A percentile compares a stretch with the other conserved stretches of the same genome.
These are phyloP conservation scores for Gliomastix tumulicola DNA, from an alignment of 2,329 filamentous ascomycete species.

Conservation along the genomic window DNA sequence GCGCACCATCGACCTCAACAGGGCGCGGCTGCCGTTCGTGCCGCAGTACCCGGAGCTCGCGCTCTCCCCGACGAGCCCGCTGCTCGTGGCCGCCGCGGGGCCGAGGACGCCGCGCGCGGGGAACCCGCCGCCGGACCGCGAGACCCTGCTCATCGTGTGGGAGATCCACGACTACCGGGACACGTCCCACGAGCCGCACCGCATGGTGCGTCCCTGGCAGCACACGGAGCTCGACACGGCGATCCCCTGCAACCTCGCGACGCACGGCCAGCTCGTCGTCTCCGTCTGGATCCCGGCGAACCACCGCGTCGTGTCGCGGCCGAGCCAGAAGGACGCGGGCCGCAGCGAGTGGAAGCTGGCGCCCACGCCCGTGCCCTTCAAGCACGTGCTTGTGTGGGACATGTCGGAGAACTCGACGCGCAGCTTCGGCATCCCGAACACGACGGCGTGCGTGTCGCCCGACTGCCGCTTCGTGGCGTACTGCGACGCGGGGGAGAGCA, in stretches of 20 bases:
- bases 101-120: slow-evolving; percentile 28
- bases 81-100: slow-evolving; percentile 28
- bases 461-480: slow-evolving; percentile 33
- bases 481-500: slow-evolving; percentile 24
- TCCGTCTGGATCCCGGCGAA: slow-evolving; percentile 32
- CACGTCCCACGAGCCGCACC: slow-evolving; percentile 21
- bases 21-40: slow-evolving; percentile 24
- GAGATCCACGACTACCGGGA: slow-evolving; percentile 19
- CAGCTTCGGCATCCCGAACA: slow-evolving; percentile 30
- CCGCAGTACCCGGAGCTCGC: slow-evolving; percentile 31
- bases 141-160: slow-evolving; percentile 30
- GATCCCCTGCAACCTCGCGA: slow-evolving; percentile 24
- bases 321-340: slow-evolving; percentile 13
- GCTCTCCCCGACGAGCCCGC: slow-evolving; percentile 27
- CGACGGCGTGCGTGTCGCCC: slow-evolving; percentile 26
- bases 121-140: slow-evolving; percentile 25
- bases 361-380: slow-evolving; percentile 19
- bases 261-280: slow-evolving; percentile 27
- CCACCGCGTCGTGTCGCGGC: slow-evolving; percentile 20
- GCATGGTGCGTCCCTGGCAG: slow-evolving; percentile 26
- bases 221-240: slow-evolving; percentile 30
- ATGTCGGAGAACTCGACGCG: slow-evolving; percentile 26
- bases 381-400: slow-evolving; percentile 31
- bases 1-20: slow-evolving; percentile 23
- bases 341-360: slow-evolving; percentile 21